Evolutionary conservation across 2,329 filamentous ascomycete genomes (phyloP).

Genomic region (Elsinoe ampelina): DNA sequence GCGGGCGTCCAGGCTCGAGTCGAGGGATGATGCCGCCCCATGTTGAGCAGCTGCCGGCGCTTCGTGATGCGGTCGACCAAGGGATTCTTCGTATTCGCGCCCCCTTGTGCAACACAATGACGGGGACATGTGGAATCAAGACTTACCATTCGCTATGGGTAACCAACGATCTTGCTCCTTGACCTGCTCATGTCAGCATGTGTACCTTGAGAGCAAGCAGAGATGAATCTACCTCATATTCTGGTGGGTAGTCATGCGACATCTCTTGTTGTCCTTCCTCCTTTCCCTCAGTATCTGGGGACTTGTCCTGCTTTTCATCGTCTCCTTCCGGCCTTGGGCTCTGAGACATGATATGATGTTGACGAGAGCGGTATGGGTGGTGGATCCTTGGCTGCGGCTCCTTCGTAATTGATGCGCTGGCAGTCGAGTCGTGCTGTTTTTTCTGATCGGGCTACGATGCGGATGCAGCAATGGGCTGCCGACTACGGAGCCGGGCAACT

Average conservation of each 20-base stretch:
- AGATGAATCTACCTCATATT: not conserved
- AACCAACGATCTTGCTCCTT: conserved; percentile 99
- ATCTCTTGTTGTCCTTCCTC: conserved; percentile 12
- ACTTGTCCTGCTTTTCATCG: conserved; percentile 56
- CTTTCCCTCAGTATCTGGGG: conserved; percentile 6
- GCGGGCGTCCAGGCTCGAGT: not conserved
- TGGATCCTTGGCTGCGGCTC: conserved; percentile 66
- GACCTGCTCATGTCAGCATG: conserved; percentile 51
- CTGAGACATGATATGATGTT: conserved; percentile 12
- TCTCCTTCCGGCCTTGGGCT: conserved; percentile 76
- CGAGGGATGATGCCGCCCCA: not conserved
- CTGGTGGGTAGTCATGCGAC: conserved; percentile 5
- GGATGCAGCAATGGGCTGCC: conserved; percentile 6
- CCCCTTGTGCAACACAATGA: conserved; percentile 2
- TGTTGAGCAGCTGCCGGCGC: not conserved
- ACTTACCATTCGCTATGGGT: conserved; percentile 99
- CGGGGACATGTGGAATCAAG: conserved; percentile 22
- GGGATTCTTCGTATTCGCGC: conserved; percentile 5
- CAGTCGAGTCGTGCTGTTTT: conserved; percentile 22
- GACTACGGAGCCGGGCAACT: conserved; percentile 9
- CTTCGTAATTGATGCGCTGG: conserved; percentile 21
- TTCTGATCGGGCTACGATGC: not conserved
- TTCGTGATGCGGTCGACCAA: not conserved
- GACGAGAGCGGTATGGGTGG: conserved; percentile 15
- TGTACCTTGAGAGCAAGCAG: not conserved